Conservation (phyloP, 306 rosid genomes). For the Medicago lupulina region DNA sequence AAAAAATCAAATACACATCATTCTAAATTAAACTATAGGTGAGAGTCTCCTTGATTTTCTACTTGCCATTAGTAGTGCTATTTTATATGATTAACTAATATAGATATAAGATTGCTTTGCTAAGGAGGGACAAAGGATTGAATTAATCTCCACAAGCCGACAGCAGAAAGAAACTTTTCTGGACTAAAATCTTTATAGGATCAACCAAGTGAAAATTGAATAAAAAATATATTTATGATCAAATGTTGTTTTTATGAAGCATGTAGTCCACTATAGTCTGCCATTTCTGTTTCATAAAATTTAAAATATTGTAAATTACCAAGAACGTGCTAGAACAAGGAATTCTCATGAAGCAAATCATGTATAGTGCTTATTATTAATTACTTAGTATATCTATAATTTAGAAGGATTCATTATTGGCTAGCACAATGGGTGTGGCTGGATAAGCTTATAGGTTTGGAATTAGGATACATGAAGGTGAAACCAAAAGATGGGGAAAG, state of each 20-base stretch:
- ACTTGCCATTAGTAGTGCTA: slow-evolving; percentile 2
- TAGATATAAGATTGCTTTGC: slow-evolving; percentile 26
- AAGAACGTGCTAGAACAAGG: slow-evolving; percentile 32
- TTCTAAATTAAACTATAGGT: neutral
- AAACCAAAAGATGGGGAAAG: neutral
- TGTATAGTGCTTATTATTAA: slow-evolving; percentile 10
- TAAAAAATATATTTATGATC: slow-evolving; percentile 9
- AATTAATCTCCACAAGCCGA: slow-evolving; percentile 45
- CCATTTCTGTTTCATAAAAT: slow-evolving; percentile 17
- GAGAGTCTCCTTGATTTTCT: slow-evolving; percentile 13
- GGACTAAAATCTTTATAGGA: slow-evolving; percentile 52
- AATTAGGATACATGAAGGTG: neutral
- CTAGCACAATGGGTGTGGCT: slow-evolving; percentile 14
- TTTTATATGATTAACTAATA: neutral
- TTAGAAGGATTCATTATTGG: slow-evolving; percentile 13
- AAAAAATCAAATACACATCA: slow-evolving; percentile 30
- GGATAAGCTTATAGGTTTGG: slow-evolving; percentile 14
- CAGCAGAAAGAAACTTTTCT: slow-evolving; percentile 40
- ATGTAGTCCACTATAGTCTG: slow-evolving; percentile 39
- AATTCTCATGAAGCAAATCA: slow-evolving; percentile 11
- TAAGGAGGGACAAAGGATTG: slow-evolving; percentile 40
- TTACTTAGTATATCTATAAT: neutral
- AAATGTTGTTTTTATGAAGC: slow-evolving; percentile 27
- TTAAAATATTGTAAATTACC: neutral
- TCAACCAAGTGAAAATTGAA: slow-evolving; percentile 43